These are phyloP conservation scores for Vitis riparia DNA, from an alignment of 164 flowering plant genomes.

Conservation along the genomic window DNA sequence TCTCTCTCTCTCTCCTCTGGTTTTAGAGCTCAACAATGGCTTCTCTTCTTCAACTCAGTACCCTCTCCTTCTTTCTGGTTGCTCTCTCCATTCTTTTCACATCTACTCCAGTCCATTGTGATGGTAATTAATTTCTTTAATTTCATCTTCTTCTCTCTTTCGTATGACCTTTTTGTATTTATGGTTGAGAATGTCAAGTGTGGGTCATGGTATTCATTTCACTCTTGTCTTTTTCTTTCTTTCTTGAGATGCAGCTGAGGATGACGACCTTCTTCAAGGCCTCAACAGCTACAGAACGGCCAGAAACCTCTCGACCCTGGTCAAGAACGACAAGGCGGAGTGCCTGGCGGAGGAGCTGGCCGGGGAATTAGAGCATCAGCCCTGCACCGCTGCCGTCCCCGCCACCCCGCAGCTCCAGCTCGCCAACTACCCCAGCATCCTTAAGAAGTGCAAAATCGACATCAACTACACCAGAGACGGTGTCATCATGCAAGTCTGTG, in stretches of 20 bases:
- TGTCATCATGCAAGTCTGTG: conserved; percentile 45
- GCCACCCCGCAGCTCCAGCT: conserved; percentile 35
- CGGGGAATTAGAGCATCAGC: conserved; percentile 42
- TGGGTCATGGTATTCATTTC: no score
- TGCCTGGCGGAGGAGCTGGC: conserved; percentile 60
- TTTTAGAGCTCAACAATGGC: conserved; percentile 6
- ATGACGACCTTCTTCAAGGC: conserved; percentile 43
- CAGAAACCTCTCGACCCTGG: conserved; percentile 24
- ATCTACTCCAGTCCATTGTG: conserved; percentile 6
- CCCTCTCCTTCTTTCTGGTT: conserved; percentile 3
- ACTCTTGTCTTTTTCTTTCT: background rate
- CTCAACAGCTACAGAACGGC: conserved; percentile 43
- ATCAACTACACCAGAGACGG: conserved; percentile 37
- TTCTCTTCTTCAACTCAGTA: background rate
- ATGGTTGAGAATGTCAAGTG: no score
- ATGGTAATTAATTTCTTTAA: conserved; percentile 7
- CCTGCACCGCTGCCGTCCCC: conserved; percentile 40
- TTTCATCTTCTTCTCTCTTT: background rate
- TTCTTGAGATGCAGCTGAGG: conserved; percentile 20
- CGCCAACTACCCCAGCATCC: conserved; percentile 28
- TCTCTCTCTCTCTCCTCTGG: background rate
- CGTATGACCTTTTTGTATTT: background rate
- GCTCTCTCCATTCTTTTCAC: conserved; percentile 16
- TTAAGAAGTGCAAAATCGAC: conserved; percentile 41
- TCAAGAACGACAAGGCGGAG: conserved; percentile 32